Evolutionary conservation across 805 yeast species (phyloP), one percentile per base, ranked within the genome.

Genomic region (Ogataea salicorniae): DNA sequence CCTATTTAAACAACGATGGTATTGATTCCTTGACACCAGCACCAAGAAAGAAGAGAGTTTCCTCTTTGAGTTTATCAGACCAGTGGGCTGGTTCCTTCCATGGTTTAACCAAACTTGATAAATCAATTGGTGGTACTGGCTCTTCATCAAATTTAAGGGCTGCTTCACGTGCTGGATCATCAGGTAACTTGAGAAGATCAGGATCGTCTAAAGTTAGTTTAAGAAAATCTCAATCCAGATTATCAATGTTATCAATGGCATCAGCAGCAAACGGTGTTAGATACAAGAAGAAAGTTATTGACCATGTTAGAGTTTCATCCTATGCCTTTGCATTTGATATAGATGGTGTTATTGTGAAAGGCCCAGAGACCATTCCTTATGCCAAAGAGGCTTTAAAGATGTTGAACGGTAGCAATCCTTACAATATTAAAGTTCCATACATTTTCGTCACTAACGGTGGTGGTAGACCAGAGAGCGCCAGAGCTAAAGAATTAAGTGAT

Each of bases 271-370:
- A 74, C 50, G 52, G 41, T 16, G 63, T 64, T 34, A 71, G 76
- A 50, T 74, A 68, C 65, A 77, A 73, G 69, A 78, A 73, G 57
- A 53, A 66, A 4, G 75, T 80, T 16, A 74, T 85, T 54, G 87
- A 83, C 60, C 92, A 85, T 62, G 77, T 71, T 37, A 73, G 92
- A 61, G 82, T 85, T 37, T 90, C 91, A 1, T 81, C 87, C 2
- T 85, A 85, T 61, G 96, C 96, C 2, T 89, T 89, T 71, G 94
- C 95, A 37, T 89, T 90, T 64, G 96, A 90, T 68, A 89, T 89
- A 47, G 97, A 89, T 63, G 97, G 97, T 39, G 97, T 89, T 41
- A 79, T 89, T 41, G 81, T 89, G 53, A 76, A 87, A 50, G 96
- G 96, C 15, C 91, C 94, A 2, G 79, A 84, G 45, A 84, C 92